These are phyloP conservation scores for Collybia sordida DNA, from an alignment of 768 basidiomycete genomes.

Conservation along the genomic window DNA sequence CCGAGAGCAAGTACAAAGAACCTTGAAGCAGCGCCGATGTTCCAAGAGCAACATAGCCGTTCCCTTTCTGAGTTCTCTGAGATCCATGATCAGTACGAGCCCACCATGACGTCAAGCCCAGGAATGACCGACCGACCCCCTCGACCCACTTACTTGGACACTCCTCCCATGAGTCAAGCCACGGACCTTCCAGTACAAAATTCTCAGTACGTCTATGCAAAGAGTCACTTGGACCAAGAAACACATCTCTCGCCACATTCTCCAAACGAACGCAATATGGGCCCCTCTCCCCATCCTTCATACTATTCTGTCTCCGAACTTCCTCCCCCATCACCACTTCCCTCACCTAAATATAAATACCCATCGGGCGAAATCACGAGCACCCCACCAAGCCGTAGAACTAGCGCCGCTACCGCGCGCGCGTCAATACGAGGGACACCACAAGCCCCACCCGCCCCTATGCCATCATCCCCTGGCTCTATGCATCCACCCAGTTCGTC, in stretches of 20 bases:
- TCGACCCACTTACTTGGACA: slow-evolving; percentile 44
- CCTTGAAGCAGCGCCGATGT: slow-evolving; percentile 72
- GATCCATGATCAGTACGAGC: slow-evolving; percentile 45
- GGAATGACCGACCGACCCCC: slow-evolving; percentile 36
- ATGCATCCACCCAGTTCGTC: slow-evolving; percentile 22
- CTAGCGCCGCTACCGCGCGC: slow-evolving; percentile 32
- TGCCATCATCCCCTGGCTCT: slow-evolving; percentile 23
- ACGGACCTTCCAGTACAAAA: slow-evolving; percentile 24
- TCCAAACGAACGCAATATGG: slow-evolving; percentile 16
- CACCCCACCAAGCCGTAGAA: slow-evolving; percentile 39
- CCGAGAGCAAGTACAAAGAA: slow-evolving; percentile 26
- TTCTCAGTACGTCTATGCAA: slow-evolving; percentile 24
- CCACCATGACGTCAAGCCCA: slow-evolving; percentile 33
- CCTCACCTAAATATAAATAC: slow-evolving; percentile 47
- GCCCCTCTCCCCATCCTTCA: slow-evolving; percentile 46
- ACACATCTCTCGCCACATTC: slow-evolving; percentile 26
- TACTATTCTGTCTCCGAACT: slow-evolving; percentile 74
- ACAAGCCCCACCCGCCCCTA: slow-evolving; percentile 13
- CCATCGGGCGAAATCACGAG: slow-evolving; percentile 45
- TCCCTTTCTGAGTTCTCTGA: slow-evolving; percentile 62
- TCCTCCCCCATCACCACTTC: slow-evolving; percentile 60
- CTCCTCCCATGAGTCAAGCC: slow-evolving; percentile 38
- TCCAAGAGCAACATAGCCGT: slow-evolving; percentile 58
- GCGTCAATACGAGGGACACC: slow-evolving; percentile 16
- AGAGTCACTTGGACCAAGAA: slow-evolving; percentile 15